Percentiles rank a stretch among this genome's conserved stretches.
Evolutionary conservation across 768 basidiomycete species (phyloP).

Genomic region (Xanthoconium purpureum): DNA sequence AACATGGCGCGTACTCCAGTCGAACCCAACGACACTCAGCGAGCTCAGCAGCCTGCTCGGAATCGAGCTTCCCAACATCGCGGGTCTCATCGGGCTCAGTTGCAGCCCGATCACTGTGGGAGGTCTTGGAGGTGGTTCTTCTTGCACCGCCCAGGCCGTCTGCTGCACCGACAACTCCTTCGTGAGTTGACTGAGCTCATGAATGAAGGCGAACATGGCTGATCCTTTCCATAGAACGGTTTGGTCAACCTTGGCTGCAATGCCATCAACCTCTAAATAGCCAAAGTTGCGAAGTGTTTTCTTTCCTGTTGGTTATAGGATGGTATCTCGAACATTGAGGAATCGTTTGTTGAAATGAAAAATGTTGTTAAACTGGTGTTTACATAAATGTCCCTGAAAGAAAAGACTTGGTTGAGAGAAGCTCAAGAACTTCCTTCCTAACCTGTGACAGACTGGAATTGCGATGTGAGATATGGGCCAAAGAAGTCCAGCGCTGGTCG

Average conservation of each 20-base stretch:
- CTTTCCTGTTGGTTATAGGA: too few species aligned
- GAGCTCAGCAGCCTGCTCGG: neutral
- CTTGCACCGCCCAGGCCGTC: slow-evolving; percentile 9
- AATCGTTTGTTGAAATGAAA: too few species aligned
- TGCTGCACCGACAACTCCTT: slow-evolving; percentile 11
- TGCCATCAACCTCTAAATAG: neutral
- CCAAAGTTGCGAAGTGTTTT: too few species aligned
- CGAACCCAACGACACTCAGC: neutral
- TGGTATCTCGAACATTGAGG: too few species aligned
- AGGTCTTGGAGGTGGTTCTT: neutral
- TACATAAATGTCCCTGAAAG: too few species aligned
- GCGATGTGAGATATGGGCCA: too few species aligned
- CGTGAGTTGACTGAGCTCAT: neutral
- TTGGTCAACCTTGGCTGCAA: slow-evolving; percentile 13
- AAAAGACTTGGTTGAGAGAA: too few species aligned
- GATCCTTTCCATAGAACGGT: neutral
- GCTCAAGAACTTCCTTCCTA: too few species aligned
- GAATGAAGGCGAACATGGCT: too few species aligned
- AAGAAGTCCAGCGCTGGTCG: too few species aligned
- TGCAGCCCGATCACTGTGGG: neutral
- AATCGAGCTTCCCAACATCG: neutral
- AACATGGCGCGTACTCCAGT: neutral
- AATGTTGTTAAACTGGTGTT: too few species aligned
- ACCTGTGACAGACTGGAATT: too few species aligned
- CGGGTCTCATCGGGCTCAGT: slow-evolving; percentile 1